Evolutionary conservation across 352 stramenopile genomes (phyloP).

Genomic region (Aphanomyces cochlioides): DNA sequence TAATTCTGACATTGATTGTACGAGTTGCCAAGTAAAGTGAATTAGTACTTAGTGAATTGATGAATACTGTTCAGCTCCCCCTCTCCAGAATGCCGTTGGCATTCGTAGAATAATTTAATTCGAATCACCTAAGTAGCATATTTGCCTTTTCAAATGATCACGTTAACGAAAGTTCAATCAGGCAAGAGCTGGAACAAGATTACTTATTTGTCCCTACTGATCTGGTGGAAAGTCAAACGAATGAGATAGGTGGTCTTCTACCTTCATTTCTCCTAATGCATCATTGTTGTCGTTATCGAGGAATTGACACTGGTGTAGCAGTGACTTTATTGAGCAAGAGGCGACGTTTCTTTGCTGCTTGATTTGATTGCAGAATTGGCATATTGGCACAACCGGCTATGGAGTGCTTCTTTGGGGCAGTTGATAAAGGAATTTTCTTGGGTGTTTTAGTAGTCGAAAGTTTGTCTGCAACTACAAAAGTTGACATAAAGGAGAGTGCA

Average conservation of each 20-base stretch:
- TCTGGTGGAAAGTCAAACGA: not conserved
- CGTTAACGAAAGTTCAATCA: too few relatives aligned
- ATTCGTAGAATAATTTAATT: too few relatives aligned
- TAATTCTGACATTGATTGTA: conserved; percentile 28
- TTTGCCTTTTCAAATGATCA: too few relatives aligned
- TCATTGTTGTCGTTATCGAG: not conserved
- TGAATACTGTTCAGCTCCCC: too few relatives aligned
- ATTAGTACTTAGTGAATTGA: too few relatives aligned
- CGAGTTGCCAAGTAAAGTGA: too few relatives aligned
- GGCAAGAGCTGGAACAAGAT: too few relatives aligned
- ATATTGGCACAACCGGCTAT: conserved; percentile 4
- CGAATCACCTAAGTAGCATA: too few relatives aligned
- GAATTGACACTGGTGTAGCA: conserved; percentile 8
- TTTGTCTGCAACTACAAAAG: not conserved
- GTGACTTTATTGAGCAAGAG: conserved; percentile 17
- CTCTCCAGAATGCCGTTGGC: too few relatives aligned
- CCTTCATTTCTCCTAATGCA: not conserved
- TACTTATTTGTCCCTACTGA: too few relatives aligned
- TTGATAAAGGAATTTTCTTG: not conserved
- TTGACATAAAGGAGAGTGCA: not conserved
- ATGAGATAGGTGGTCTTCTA: not conserved
- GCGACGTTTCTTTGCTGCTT: conserved; percentile 23
- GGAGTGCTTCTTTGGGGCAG: not conserved
- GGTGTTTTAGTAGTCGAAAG: conserved; percentile 10
- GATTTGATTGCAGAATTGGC: conserved; percentile 24